Percentiles rank a stretch among this genome's conserved stretches.
phyloP scores from a whole-genome alignment of 805 yeast genomes.

The Barnettozyma pratensis region DNA sequence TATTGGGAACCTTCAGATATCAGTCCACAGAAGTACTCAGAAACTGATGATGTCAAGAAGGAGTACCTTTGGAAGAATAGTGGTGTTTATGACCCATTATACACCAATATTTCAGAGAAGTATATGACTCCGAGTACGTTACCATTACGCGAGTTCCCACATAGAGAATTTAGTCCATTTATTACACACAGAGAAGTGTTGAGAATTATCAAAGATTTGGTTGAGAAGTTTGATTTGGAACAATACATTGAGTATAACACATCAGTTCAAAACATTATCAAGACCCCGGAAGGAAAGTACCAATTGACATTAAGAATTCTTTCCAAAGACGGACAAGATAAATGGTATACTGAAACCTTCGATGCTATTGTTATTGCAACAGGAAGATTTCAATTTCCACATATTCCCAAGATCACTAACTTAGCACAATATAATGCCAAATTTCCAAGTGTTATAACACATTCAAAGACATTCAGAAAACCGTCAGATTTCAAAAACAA shows the following conservation, averaged over 20 bases:
- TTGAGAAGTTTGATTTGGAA: conserved; percentile 23
- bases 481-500: conserved; percentile 30
- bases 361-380: conserved; percentile 52
- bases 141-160: conserved; percentile 14
- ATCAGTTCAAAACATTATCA: conserved; percentile 31
- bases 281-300: conserved; percentile 32
- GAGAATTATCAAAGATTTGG: conserved; percentile 23
- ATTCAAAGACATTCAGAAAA: conserved; percentile 34
- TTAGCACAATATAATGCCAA: conserved; percentile 34
- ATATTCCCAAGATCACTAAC: conserved; percentile 43
- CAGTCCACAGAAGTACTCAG: conserved; percentile 21
- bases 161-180: conserved; percentile 29
- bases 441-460: conserved; percentile 32
- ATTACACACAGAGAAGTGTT: conserved; percentile 29
- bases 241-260: conserved; percentile 30
- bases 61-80: conserved; percentile 30
- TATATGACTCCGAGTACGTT: conserved; percentile 29
- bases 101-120: conserved; percentile 33
- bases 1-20: conserved; percentile 30
- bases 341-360: conserved; percentile 38
- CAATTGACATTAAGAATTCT: conserved; percentile 19
- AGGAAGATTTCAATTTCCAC: conserved; percentile 54
- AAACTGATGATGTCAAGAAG: conserved; percentile 21
- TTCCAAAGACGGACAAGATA: conserved; percentile 16
- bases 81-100: conserved; percentile 31